Percentiles rank a stretch among this genome's conserved stretches.
These are phyloP conservation scores for Aureobasidium zeae DNA, from an alignment of 2,329 filamentous ascomycete genomes.

Conservation along the genomic window DNA sequence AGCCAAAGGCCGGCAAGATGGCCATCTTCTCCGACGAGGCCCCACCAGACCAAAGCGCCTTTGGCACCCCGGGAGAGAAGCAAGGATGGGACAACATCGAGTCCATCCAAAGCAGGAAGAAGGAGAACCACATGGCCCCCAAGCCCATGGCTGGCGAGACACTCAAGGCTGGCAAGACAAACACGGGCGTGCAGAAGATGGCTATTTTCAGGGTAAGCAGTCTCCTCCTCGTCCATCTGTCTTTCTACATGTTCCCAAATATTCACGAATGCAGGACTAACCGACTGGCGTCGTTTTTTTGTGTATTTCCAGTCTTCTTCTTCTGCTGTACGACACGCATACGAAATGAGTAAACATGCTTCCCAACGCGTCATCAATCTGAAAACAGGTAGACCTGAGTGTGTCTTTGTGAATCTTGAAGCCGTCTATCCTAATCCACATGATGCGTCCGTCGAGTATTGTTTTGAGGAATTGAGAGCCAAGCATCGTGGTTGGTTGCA, in stretches of 20 bases:
- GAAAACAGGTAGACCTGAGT: slow-evolving; percentile 71
- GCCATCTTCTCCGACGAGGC: slow-evolving; percentile 72
- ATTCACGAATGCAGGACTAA: slow-evolving; percentile 98
- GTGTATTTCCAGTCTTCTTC: slow-evolving; percentile 17
- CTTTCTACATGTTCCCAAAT: slow-evolving; percentile 46
- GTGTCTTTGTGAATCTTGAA: slow-evolving; percentile 78
- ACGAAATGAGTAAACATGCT: slow-evolving; percentile 34
- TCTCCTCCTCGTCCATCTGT: slow-evolving; percentile 25
- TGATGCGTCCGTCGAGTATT: slow-evolving; percentile 61
- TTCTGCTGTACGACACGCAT: slow-evolving; percentile 14
- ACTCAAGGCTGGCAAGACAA: slow-evolving; percentile 76
- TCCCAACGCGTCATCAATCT: slow-evolving; percentile 77
- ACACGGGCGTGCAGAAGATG: slow-evolving; percentile 69
- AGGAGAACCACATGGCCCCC: slow-evolving; percentile 81
- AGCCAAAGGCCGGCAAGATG: slow-evolving; percentile 69
- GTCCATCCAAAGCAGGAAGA: slow-evolving; percentile 76
- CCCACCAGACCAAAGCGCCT: slow-evolving; percentile 37
- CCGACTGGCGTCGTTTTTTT: slow-evolving; percentile 15
- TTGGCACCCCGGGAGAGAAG: slow-evolving; percentile 37
- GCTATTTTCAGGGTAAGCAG: slow-evolving; percentile 84
- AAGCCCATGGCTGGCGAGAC: slow-evolving; percentile 91
- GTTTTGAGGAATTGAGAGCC: slow-evolving; percentile 87
- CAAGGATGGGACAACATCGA: slow-evolving; percentile 91
- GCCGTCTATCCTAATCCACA: slow-evolving; percentile 72
- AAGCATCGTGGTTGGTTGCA: slow-evolving; percentile 58